Conservation (phyloP, 139 green algal species). For the Mesotaenium endlicherianum region DNA sequence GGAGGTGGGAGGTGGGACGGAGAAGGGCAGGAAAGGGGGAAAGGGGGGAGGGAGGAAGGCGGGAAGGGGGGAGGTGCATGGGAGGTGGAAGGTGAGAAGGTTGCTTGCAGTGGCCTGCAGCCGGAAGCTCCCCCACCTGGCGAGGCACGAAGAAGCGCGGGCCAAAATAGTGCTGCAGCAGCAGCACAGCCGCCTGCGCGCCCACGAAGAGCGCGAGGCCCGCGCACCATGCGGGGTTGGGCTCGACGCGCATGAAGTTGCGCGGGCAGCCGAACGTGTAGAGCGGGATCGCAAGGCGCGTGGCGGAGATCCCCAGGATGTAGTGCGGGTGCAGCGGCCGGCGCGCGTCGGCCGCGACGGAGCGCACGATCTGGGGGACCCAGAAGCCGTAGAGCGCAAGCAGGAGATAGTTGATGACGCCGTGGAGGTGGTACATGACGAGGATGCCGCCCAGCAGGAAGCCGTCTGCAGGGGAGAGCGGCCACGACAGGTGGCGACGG, state of each 20-base stretch:
- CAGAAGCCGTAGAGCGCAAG: conserved; percentile 72
- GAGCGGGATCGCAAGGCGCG: conserved; percentile 68
- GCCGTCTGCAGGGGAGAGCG: conserved; percentile 34
- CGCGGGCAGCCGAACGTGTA: conserved; percentile 67
- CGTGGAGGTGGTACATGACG: conserved; percentile 54
- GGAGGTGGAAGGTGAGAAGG: background rate
- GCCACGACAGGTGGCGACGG: background rate
- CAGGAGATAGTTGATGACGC: conserved; percentile 37
- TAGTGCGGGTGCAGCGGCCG: conserved; percentile 75
- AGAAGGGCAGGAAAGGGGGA: background rate
- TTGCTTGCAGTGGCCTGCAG: background rate
- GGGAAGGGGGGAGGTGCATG: background rate
- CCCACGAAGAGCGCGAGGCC: conserved; percentile 19
- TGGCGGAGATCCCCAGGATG: conserved; percentile 71
- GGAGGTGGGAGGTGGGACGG: background rate
- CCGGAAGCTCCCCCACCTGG: conserved; percentile 18
- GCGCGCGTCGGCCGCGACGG: conserved; percentile 54
- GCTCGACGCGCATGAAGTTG: conserved; percentile 52
- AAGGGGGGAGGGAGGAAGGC: background rate
- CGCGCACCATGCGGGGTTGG: conserved; percentile 28
- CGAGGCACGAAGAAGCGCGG: conserved; percentile 75
- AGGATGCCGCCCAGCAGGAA: conserved; percentile 57
- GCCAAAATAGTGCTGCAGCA: conserved; percentile 67
- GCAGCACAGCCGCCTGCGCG: conserved; percentile 64
- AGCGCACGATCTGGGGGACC: conserved; percentile 81